phyloP scores from a whole-genome alignment of 805 yeast species.

The Saccharomycopsis sp. region DNA sequence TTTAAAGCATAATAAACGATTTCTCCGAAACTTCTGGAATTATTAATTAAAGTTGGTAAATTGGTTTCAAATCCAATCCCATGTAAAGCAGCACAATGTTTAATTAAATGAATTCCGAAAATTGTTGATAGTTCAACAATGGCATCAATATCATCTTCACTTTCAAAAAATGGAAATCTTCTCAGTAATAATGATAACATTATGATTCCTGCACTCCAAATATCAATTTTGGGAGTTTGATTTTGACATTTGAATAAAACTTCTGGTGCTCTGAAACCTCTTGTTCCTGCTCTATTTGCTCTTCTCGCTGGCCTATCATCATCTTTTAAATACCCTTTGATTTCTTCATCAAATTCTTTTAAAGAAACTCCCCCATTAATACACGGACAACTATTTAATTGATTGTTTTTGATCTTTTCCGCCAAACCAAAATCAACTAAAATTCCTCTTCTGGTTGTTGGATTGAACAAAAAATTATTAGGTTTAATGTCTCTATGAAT shows the following conservation, averaged over 20 bases:
- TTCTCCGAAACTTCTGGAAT: conserved; percentile 30
- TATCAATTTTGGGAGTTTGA: conserved; percentile 73
- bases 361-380: conserved; percentile 25
- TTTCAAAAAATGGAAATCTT: conserved; percentile 88
- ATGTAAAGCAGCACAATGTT: conserved; percentile 71
- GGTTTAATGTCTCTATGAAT: conserved; percentile 93
- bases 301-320: conserved; percentile 83
- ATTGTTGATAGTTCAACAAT: conserved; percentile 71
- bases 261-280: conserved; percentile 94
- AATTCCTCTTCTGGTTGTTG: conserved; percentile 60
- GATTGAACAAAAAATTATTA: conserved; percentile 56
- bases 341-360: conserved; percentile 16
- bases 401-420: conserved; percentile 30
- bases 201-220: conserved; percentile 91
- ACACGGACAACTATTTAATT: conserved; percentile 44
- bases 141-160: conserved; percentile 90
- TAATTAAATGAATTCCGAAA: conserved; percentile 67
- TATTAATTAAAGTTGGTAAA: conserved; percentile 37
- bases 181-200: conserved; percentile 66
- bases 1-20: conserved; percentile 34
- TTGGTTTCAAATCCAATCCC: conserved; percentile 77
- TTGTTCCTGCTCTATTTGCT: conserved; percentile 94
- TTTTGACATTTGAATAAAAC: conserved; percentile 78
- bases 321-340: conserved; percentile 70
- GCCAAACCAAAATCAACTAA: conserved; percentile 91